Evolutionary conservation across 306 rosid genomes (phyloP), one percentile per base, ranked within the genome.

Genomic region (Malus sieversii): DNA sequence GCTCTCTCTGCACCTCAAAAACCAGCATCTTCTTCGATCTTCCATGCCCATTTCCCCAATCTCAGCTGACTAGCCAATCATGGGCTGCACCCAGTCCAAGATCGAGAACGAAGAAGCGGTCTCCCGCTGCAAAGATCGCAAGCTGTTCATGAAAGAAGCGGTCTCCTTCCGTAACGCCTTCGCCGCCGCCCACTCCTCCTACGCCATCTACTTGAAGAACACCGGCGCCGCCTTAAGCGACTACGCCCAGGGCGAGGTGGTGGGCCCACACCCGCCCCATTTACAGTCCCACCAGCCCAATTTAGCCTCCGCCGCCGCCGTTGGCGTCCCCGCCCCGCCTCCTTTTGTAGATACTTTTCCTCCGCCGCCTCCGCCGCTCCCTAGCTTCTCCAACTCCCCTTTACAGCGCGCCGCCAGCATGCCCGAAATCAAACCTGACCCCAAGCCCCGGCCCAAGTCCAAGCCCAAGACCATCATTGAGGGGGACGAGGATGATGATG

Each of bases 31-130:
- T 72, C 12, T 69, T 29, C 16, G 69, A 38, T 35, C 60, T 72
- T 25, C 65, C 66, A 60, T 44, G 76, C 73, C 59, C 72, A 40
- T 69, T 80, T 55, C 77, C 33, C 16, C 42, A 8, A 29, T 63
- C 58, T 12, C 10, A 23, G 23, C n/a, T 1, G 12, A 45, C 16
- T n/a, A 46, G 60, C 60, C 13, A 46, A 19, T 69, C 2, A 95
- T 95, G 99, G 99, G 99, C 32, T 95, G 99, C 73, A 75, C 80
- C 42, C 98, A 95, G 76, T 95, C 99, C 1, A 95, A 90, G 86
- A 95, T 95, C 88, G 98, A 95, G 81, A 95, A 95, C 88, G 98
- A 95, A 65, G 99, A 95, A 73, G 92, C 96, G 0, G 93, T 95
- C 64, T 80, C 89, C 2, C 90, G 97, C 4, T 95, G 99, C 87